Evolutionary conservation across 2,329 filamentous ascomycete genomes (phyloP), one percentile per base, ranked within the genome.

Genomic region (Coniosporium tulheliwenetii): DNA sequence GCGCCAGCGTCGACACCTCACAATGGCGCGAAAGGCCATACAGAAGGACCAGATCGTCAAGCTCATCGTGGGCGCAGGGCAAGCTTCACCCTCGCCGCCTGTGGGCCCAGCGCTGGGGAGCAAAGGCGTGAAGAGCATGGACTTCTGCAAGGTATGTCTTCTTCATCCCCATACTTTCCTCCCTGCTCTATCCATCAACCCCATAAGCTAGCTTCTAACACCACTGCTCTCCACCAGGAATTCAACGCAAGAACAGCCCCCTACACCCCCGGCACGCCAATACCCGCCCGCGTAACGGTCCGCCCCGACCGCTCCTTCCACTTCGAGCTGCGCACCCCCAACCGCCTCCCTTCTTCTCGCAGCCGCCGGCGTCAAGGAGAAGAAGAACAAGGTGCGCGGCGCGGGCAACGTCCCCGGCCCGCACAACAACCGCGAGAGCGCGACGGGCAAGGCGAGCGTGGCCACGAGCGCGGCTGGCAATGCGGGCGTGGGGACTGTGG

Each of bases 91-190:
- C 29, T 93, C 86, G 64, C 91, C 91, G 30, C 91, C 91, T 4
- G 87, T 98, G 54, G 91, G 91, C 70, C 91, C 91, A 43, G 91
- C 91, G 41, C 74, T 98, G 49, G 91, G 91, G 66, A 89, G 81
- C 61, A 96, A 95, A 70, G 91, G 91, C 70, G 83, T 98, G 47
- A 98, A 98, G 70, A 93, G 84, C 43, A 98, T 98, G 81, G 91
- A 98, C 65, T 98, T 96, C 62, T 96, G 91, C 77, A 96, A 96
- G 74, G 89, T 93, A 60, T 43, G 57, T 13, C 8, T 13, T 12
- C 36, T 37, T 3, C 15, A 4, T 15, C 4, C 13, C 38, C 42
- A 37, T 26, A 9, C 29, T 35, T 34, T 32, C 44, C 38, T 19
- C 15, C 32, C 32, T 8, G 13, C 8, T 12, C 32, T 8, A 33